A percentile compares a stretch with the other conserved stretches of the same genome.
Evolutionary conservation across 2,329 filamentous ascomycete species (phyloP).

Genomic region (Hypomyces perniciosus): DNA sequence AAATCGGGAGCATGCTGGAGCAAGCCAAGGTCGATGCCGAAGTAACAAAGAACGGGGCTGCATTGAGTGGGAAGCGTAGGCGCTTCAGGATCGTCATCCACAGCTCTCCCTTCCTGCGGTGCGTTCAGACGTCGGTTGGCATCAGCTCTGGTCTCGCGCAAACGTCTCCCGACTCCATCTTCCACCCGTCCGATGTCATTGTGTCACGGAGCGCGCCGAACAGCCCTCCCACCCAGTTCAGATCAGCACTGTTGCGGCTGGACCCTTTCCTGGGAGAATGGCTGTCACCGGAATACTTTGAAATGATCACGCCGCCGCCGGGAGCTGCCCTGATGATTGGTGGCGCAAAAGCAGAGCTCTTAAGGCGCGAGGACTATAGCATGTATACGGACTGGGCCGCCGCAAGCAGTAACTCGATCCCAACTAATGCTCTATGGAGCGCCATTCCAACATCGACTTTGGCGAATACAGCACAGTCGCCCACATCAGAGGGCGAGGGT

Average conservation of each 20-base stretch:
- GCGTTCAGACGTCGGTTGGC: conserved; percentile 84
- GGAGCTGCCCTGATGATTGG: conserved; percentile 82
- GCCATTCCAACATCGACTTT: conserved; percentile 23
- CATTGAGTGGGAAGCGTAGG: conserved; percentile 37
- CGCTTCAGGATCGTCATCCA: conserved; percentile 80
- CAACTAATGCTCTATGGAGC: conserved; percentile 28
- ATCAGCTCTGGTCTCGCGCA: conserved; percentile 80
- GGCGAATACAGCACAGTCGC: conserved; percentile 15
- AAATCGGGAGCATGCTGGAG: conserved; percentile 69
- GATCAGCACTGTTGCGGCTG: conserved; percentile 65
- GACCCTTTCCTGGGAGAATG: conserved; percentile 95
- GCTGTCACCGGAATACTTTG: conserved; percentile 89
- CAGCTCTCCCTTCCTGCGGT: conserved; percentile 88
- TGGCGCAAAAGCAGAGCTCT: conserved; percentile 78
- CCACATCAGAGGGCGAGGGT: conserved; percentile 22
- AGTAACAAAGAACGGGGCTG: conserved; percentile 19
- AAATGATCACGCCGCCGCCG: conserved; percentile 84
- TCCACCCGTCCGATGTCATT: conserved; percentile 29
- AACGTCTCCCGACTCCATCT: conserved; percentile 27
- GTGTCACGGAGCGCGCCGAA: conserved; percentile 26
- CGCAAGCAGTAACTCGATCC: conserved; percentile 16
- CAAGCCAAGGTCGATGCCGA: conserved; percentile 44
- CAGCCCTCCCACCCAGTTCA: conserved; percentile 29
- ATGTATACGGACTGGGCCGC: conserved; percentile 31
- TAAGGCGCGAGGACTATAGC: conserved; percentile 66